These are phyloP conservation scores for Candida bentonensis DNA, from an alignment of 805 yeast genomes.

Conservation along the genomic window DNA sequence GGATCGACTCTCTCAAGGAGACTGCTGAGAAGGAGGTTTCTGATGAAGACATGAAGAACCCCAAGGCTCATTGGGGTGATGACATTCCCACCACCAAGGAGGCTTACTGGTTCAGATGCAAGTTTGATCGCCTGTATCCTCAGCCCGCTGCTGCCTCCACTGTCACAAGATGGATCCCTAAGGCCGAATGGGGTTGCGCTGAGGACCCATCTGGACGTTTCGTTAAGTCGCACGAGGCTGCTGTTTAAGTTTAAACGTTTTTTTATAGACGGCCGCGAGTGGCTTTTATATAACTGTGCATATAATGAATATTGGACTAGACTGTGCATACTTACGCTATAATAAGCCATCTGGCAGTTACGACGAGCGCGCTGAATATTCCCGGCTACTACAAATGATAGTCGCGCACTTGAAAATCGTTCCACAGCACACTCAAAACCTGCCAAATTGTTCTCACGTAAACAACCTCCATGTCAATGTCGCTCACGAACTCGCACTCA, in stretches of 20 bases:
- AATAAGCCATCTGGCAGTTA: too few relatives aligned
- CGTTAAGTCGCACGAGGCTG: slow-evolving; percentile 76
- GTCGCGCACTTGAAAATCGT: slow-evolving; percentile 6
- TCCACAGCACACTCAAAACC: slow-evolving; percentile 61
- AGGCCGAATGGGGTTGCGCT: slow-evolving; percentile 99
- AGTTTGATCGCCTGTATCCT: slow-evolving; percentile 88
- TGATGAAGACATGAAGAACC: slow-evolving; percentile 82
- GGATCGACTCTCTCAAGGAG: slow-evolving; percentile 97
- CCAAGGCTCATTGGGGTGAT: slow-evolving; percentile 91
- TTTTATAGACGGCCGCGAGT: too few relatives aligned
- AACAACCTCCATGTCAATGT: slow-evolving; percentile 42
- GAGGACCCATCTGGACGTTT: slow-evolving; percentile 98
- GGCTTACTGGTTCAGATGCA: slow-evolving; percentile 97
- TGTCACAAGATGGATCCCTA: slow-evolving; percentile 99
- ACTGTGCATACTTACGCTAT: too few relatives aligned
- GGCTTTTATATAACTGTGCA: too few relatives aligned
- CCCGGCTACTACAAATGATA: slow-evolving; percentile 2
- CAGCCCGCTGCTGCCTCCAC: slow-evolving; percentile 86
- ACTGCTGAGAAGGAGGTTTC: slow-evolving; percentile 75
- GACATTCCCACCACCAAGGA: slow-evolving; percentile 96
- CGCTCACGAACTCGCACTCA: slow-evolving; percentile 27
- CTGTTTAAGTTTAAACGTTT: slow-evolving; percentile 27
- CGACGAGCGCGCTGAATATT: too few relatives aligned
- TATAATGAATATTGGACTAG: too few relatives aligned
- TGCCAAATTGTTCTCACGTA: slow-evolving; percentile 73